Evolutionary conservation across 106 monocot species (phyloP).

Genomic region (Gastrodia elata): DNA sequence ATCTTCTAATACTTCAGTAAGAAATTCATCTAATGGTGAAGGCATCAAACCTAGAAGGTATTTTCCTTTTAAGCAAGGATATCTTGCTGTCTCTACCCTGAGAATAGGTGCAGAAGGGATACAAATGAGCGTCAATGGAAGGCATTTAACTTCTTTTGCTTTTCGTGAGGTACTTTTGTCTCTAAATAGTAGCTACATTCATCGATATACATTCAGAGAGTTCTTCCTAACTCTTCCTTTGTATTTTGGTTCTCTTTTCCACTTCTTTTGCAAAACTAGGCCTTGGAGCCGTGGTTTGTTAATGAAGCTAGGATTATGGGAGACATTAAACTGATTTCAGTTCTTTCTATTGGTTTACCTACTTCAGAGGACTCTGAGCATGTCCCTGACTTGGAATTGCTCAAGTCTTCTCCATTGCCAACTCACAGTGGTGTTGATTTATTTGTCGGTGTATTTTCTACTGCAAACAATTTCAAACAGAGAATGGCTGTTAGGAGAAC

Average conservation of each 20-base stretch:
- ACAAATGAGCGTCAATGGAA: conserved; percentile 95
- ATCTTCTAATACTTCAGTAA: conserved; percentile 28
- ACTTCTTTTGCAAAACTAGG: conserved; percentile 24
- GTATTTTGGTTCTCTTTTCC: conserved; percentile 4
- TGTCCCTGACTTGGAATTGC: conserved; percentile 51
- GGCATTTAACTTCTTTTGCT: conserved; percentile 85
- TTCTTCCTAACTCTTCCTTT: conserved; percentile 3
- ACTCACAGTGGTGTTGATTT: conserved; percentile 44
- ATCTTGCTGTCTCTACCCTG: conserved; percentile 66
- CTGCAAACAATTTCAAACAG: conserved; percentile 92
- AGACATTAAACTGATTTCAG: conserved; percentile 68
- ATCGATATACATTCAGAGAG: not conserved
- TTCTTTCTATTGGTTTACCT: conserved; percentile 83
- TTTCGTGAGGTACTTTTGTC: conserved; percentile 64
- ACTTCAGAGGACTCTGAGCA: conserved; percentile 82
- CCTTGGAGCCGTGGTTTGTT: conserved; percentile 90
- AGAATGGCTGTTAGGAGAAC: conserved; percentile 94
- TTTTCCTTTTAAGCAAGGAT: conserved; percentile 83
- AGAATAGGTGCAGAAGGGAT: conserved; percentile 76
- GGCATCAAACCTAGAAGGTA: conserved; percentile 25
- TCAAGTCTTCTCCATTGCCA: conserved; percentile 49
- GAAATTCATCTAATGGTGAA: not conserved
- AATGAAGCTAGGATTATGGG: conserved; percentile 78
- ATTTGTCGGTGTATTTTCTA: conserved; percentile 84
- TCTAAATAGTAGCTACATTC: not conserved